These are phyloP conservation scores for Trichocomaceae sp. DNA, from an alignment of 2,329 filamentous ascomycete species.

Conservation along the genomic window DNA sequence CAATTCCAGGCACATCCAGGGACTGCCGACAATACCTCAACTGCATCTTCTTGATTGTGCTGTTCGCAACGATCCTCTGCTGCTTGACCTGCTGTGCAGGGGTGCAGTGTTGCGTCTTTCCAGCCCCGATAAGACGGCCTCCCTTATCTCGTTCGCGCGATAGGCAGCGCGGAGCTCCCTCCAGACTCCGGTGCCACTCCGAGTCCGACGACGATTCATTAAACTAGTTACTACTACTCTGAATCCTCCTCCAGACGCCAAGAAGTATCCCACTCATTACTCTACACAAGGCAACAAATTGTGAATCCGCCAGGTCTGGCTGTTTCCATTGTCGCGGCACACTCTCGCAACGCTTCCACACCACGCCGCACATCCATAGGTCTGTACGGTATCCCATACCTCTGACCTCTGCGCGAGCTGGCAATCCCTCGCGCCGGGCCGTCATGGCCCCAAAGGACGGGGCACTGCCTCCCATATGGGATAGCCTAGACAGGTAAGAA, in stretches of 20 bases:
- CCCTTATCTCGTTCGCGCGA: neutral
- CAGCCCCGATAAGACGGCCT: neutral
- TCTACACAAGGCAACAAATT: too few species aligned
- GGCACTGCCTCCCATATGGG: conserved; percentile 36
- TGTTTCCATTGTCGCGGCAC: too few species aligned
- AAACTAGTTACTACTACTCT: too few species aligned
- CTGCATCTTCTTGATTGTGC: neutral
- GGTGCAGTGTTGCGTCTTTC: neutral
- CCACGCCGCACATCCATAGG: neutral
- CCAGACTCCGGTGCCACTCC: neutral
- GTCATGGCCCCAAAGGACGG: conserved; percentile 37
- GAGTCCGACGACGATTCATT: neutral
- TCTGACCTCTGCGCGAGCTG: conserved; percentile 13
- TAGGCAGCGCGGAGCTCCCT: neutral
- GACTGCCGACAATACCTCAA: too few species aligned
- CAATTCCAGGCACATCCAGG: too few species aligned
- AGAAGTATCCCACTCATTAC: too few species aligned
- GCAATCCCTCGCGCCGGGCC: conserved; percentile 30
- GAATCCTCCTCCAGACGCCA: too few species aligned
- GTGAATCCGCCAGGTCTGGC: too few species aligned
- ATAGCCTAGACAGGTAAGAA: conserved; percentile 36
- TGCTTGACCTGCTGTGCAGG: too few species aligned
- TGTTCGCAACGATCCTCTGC: too few species aligned
- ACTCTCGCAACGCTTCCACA: neutral
- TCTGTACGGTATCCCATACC: neutral